phyloP scores from a whole-genome alignment of 2,329 filamentous ascomycete genomes.

The Penicillium sclerotigenum region DNA sequence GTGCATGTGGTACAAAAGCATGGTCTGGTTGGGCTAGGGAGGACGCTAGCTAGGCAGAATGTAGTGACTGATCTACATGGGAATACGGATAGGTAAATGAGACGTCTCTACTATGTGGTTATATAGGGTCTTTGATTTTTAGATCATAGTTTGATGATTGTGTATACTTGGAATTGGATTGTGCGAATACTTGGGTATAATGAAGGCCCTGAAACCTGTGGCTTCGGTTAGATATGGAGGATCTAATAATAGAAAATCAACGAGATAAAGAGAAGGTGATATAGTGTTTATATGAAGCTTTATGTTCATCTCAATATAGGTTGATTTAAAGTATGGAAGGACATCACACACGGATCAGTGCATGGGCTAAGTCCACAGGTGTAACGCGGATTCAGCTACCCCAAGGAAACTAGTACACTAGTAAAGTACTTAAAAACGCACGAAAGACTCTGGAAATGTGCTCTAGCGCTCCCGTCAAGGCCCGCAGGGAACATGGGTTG shows the following conservation, averaged over 20 bases:
- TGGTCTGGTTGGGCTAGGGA: not conserved
- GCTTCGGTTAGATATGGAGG: not conserved
- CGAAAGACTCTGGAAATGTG: slow-evolving; percentile 1
- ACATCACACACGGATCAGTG: slow-evolving; percentile 10
- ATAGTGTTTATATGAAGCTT: not conserved
- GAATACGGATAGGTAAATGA: not conserved
- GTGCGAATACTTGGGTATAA: not conserved
- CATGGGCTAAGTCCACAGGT: not conserved
- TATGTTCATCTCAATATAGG: not conserved
- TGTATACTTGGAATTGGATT: not conserved
- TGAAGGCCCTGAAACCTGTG: not conserved
- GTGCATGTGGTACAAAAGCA: not conserved
- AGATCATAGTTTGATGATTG: not conserved
- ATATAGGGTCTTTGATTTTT: not conserved
- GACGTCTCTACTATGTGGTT: not conserved
- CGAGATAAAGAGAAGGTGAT: not conserved
- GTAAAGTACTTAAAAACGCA: slow-evolving; percentile 8
- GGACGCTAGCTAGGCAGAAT: not conserved
- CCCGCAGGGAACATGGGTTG: slow-evolving; percentile 7
- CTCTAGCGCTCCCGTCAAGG: slow-evolving; percentile 9
- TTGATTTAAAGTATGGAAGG: not conserved
- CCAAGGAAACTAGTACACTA: slow-evolving; percentile 14
- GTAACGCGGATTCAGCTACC: slow-evolving; percentile 8
- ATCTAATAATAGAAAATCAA: not conserved
- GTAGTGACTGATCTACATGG: not conserved